Evolutionary conservation across 78 protist species (phyloP), one percentile per base, ranked within the genome.

Genomic region (Bigelowiella natans): DNA sequence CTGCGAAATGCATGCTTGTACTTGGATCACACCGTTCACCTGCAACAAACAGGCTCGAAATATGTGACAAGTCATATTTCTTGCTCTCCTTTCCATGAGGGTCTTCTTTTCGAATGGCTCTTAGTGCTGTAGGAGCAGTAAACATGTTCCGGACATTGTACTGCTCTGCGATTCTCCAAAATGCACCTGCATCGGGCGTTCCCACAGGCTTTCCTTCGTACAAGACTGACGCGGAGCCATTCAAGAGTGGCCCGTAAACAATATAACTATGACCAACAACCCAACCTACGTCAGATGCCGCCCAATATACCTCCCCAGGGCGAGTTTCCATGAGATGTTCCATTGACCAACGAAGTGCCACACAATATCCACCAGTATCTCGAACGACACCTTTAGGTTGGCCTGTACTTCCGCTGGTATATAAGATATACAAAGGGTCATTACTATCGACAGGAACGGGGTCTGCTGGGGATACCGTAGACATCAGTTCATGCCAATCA

Each of bases 141-240:
- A 90, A 90, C 7, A 90, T 1, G 83, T 29, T 31, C 3, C 29
- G 11, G 11, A 85, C 92, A 11, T 36, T 0, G 89, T 39, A 31
- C 88, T 85, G 87, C 29, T 36, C 38, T 34, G 85, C 51, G 38
- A 85, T 39, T 1, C 92, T 88, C 92, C 92, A 90, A 83, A 31
- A 85, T 31, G 89, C 88, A 29, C 89, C 89, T 11, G 92, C 86
- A 29, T 90, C 92, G 40, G 92, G 92, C 2, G 92, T 90, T 1
- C 88, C 88, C 1, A 90, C 92, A 0, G 92, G 92, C 28, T 90
- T 90, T 1, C 92, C 92, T 84, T 90, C 92, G 88, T 34, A 90
- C 73, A 90, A 0, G 89, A 90, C 31, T n/a, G 82, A 39, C 40
- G 92, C 39, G 37, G 34, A 3, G 0, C 92, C 92, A 36, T 1